Percentiles rank a stretch among this genome's conserved stretches.
These are phyloP conservation scores for Tetragonia tetragonoides DNA, from an alignment of 148 eudicot species.

Conservation along the genomic window DNA sequence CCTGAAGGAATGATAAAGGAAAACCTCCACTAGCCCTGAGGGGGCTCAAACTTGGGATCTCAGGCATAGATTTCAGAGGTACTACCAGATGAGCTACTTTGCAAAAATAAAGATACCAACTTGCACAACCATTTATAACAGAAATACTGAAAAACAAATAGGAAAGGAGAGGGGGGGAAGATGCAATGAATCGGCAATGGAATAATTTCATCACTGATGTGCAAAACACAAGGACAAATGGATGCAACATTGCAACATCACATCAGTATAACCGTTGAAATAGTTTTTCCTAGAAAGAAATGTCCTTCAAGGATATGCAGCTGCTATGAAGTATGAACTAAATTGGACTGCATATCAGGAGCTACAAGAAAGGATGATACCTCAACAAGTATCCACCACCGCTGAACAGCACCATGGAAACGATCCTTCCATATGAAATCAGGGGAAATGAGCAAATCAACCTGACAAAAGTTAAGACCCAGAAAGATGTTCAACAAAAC, in stretches of 20 bases:
- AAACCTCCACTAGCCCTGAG: too few species aligned
- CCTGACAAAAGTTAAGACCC: conserved; percentile 34
- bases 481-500: conserved; percentile 11
- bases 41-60: too few species aligned
- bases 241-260: background rate
- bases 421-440: conserved; percentile 98
- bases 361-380: conserved; percentile 29
- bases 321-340: background rate
- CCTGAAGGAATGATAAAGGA: too few species aligned
- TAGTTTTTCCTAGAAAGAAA: background rate
- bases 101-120: background rate
- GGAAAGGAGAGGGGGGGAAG: background rate
- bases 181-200: background rate
- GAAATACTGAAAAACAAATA: background rate
- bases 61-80: too few species aligned
- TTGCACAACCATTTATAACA: background rate
- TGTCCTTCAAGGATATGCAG: background rate
- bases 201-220: background rate
- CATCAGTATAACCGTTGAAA: background rate
- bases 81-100: too few species aligned
- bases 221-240: background rate
- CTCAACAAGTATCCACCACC: conserved; percentile 99
- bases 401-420: conserved; percentile 80
- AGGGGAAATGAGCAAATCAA: conserved; percentile 81
- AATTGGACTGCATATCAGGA: conserved; percentile 12